Conservation (phyloP, 169 alveolate species). For the Plasmodium knowlesi region DNA sequence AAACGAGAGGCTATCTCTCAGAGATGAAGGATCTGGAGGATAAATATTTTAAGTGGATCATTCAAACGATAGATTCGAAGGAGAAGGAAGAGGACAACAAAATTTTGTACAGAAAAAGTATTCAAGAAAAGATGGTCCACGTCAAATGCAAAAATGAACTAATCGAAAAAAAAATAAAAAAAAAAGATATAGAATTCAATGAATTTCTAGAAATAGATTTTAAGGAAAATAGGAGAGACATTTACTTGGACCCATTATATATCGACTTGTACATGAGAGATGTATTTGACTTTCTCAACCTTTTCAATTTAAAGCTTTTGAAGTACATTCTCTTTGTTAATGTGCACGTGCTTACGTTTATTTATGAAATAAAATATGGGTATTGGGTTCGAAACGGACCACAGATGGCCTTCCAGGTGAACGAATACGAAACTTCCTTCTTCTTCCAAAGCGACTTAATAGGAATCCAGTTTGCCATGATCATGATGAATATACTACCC, state of each 20-base stretch:
- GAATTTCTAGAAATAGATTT: slow-evolving; percentile 39
- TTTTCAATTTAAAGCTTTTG: slow-evolving; percentile 25
- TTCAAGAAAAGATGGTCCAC: slow-evolving; percentile 52
- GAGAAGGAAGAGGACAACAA: slow-evolving; percentile 15
- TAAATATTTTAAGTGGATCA: slow-evolving; percentile 29
- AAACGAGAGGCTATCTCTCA: not conserved
- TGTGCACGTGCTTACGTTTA: slow-evolving; percentile 19
- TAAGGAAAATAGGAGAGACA: slow-evolving; percentile 14
- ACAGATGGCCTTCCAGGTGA: slow-evolving; percentile 38
- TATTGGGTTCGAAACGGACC: slow-evolving; percentile 74
- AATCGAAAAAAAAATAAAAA: slow-evolving; percentile 54
- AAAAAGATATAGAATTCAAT: slow-evolving; percentile 38
- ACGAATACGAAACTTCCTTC: slow-evolving; percentile 21
- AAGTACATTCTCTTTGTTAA: slow-evolving; percentile 38
- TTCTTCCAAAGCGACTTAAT: slow-evolving; percentile 63
- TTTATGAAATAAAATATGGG: slow-evolving; percentile 68
- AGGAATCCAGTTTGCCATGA: slow-evolving; percentile 50
- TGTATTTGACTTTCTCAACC: slow-evolving; percentile 28
- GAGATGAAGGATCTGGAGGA: slow-evolving; percentile 32
- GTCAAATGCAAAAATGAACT: slow-evolving; percentile 31
- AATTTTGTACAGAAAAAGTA: slow-evolving; percentile 18
- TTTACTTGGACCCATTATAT: slow-evolving; percentile 44
- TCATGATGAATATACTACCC: slow-evolving; percentile 68
- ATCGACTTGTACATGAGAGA: slow-evolving; percentile 63
- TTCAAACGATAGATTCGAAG: not conserved